A percentile compares a stretch with the other conserved stretches of the same genome.
These are phyloP conservation scores for Prunus campanulata DNA, from an alignment of 306 rosid species.

Conservation along the genomic window DNA sequence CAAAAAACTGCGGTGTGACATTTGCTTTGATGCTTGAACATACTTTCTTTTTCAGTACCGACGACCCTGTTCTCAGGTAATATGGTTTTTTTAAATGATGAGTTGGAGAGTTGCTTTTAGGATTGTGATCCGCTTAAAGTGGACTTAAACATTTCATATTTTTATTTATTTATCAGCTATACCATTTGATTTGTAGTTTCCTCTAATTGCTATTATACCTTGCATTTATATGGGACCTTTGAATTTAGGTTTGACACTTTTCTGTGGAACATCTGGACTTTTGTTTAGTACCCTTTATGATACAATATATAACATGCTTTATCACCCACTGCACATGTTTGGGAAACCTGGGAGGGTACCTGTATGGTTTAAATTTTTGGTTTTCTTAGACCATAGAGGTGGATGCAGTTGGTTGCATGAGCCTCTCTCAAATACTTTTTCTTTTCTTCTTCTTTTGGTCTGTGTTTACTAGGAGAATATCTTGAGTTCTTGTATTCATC, in stretches of 20 bases:
- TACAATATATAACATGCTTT: not conserved
- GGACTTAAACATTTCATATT: not conserved
- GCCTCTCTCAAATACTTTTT: not conserved
- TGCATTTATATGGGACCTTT: not conserved
- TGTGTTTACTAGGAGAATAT: not conserved
- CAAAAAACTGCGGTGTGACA: slow-evolving; percentile 65
- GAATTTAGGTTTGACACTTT: not conserved
- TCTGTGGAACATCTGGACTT: not conserved
- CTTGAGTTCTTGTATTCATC: not conserved
- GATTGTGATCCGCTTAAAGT: not conserved
- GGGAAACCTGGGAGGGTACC: not conserved
- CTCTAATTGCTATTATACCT: not conserved
- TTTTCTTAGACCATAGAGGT: not conserved
- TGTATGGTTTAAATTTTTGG: not conserved
- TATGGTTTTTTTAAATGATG: not conserved
- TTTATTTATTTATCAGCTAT: not conserved
- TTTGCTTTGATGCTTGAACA: slow-evolving; percentile 59
- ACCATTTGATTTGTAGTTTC: not conserved
- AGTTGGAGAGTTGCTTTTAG: not conserved
- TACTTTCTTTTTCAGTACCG: slow-evolving; percentile 38
- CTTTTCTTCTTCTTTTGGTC: not conserved
- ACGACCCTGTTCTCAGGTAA: slow-evolving; percentile 60
- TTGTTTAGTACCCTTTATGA: not conserved
- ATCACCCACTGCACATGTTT: not conserved
- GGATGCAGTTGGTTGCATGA: not conserved